These are phyloP conservation scores for Isochrysis galbana DNA, from an alignment of 78 protist genomes.

Conservation along the genomic window DNA sequence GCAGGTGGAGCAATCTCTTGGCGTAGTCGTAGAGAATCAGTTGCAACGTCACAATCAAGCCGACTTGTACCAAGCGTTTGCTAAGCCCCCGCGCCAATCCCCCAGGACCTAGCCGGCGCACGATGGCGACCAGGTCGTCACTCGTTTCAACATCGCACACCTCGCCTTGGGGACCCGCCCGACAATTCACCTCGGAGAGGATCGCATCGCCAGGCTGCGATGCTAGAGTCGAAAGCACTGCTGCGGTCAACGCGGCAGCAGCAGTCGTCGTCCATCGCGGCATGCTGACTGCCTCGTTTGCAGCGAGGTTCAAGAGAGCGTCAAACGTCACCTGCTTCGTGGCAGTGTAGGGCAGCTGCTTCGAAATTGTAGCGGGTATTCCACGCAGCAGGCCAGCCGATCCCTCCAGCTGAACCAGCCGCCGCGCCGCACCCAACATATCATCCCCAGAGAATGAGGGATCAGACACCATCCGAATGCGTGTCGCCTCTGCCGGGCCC, in stretches of 20 bases:
- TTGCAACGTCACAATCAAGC: not conserved
- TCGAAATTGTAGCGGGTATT: not conserved
- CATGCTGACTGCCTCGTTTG: not conserved
- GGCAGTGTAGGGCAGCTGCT: constrained; percentile 6
- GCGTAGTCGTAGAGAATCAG: not conserved
- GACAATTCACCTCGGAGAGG: not conserved
- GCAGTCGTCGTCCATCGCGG: not conserved
- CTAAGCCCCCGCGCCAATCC: not conserved
- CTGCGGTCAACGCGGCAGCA: not conserved
- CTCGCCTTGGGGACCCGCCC: not conserved
- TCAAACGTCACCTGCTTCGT: not conserved
- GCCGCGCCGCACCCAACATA: not conserved
- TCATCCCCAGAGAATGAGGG: not conserved
- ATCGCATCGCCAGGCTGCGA: not conserved
- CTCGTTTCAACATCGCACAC: not conserved
- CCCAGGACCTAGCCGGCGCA: not conserved
- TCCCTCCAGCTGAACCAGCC: not conserved
- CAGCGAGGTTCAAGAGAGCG: not conserved
- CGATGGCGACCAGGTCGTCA: not conserved
- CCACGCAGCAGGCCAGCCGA: not conserved
- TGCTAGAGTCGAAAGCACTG: not conserved
- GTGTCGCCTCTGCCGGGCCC: not conserved
- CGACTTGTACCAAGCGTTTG: not conserved
- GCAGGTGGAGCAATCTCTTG: not conserved
- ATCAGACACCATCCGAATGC: not conserved